Base-by-base conservation (phyloP, 169 alveolate genomes). In the Cryptosporidium sp. region DNA sequence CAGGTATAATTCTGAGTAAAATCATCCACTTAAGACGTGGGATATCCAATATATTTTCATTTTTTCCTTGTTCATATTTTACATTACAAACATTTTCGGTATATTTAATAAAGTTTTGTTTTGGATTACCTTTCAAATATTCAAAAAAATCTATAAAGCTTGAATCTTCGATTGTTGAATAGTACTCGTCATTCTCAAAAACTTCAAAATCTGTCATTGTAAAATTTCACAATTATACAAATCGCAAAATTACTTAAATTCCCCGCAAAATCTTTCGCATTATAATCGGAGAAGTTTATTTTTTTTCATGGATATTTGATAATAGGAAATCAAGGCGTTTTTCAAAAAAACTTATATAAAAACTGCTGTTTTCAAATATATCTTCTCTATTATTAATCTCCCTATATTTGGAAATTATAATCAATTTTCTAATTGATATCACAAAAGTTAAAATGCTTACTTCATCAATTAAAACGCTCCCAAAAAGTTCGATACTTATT, bases 11-110 rank as follows among this genome's bases (percentile, higher is more conserved):
- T 16, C 29, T 60, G 16, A 80, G 70, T n/a, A 80, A 23, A 37
- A 80, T 62, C 62, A 80, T 37, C 89, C 89, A 80, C 18, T 65
- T 80, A 21, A 80, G 75, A 44, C 89, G 89, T 42, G 80, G 89
- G 14, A 80, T 80, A 23, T 42, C 65, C 5, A 26, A n/a, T 23
- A 44, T 48, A 21, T 70, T 18, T 10, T 31, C 44, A 14, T 39
- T 39, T 23, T 23, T 45, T 42, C 60, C 65, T 12, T 26, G n/a
- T 6, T 12, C n/a, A 31, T 14, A 65, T 16, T 80, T 80, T 3
- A 8, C 18, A n/a, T 12, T 21, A 80, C 89, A 80, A 44, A 80
- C 29, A 58, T 60, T 51, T 61, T 80, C 89, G 18, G 80, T 80
- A 62, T 58, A 80, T 35, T 62, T 58, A 18, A 73, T 60, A 29